Conservation (phyloP, 306 rosid genomes). For the Trifolium repens region DNA sequence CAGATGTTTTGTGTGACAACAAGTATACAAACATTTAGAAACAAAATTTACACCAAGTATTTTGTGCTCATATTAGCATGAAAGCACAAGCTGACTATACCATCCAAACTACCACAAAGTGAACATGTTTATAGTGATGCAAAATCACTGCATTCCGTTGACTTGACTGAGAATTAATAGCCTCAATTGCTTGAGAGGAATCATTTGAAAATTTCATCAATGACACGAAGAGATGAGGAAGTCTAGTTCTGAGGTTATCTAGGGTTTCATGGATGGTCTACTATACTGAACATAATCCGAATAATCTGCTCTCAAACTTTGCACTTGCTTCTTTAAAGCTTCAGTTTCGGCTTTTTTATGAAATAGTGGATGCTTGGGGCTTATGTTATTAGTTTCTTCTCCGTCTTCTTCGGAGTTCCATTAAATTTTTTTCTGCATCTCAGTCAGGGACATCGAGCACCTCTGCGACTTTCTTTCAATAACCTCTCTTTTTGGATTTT, state of each 20-base stretch:
- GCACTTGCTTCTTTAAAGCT: conserved; percentile 68
- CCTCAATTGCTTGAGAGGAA: conserved; percentile 64
- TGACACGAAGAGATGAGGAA: conserved; percentile 72
- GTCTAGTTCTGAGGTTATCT: conserved; percentile 59
- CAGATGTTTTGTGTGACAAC: too few species aligned
- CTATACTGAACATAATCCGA: conserved; percentile 55
- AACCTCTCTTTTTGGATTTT: too few species aligned
- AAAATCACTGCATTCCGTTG: conserved; percentile 48
- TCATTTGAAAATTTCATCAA: conserved; percentile 64
- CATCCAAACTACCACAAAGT: conserved; percentile 29
- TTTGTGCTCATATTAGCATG: conserved; percentile 31
- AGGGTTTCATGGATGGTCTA: conserved; percentile 55
- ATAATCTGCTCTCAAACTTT: conserved; percentile 58
- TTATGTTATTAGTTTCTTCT: conserved; percentile 45
- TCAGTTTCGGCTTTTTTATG: conserved; percentile 64
- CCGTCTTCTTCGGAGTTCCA: conserved; percentile 37
- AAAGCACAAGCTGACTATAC: background rate
- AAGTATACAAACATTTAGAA: conserved; percentile 14
- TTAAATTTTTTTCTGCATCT: conserved; percentile 54
- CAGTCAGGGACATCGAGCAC: conserved; percentile 53
- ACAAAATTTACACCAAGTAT: conserved; percentile 32
- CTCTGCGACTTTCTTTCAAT: conserved; percentile 63
- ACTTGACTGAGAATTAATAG: conserved; percentile 40
- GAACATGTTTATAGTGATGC: conserved; percentile 28
- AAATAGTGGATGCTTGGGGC: conserved; percentile 67